Evolutionary conservation across 2,329 filamentous ascomycete genomes (phyloP).

Genomic region (Aspergillus novoparasiticus): DNA sequence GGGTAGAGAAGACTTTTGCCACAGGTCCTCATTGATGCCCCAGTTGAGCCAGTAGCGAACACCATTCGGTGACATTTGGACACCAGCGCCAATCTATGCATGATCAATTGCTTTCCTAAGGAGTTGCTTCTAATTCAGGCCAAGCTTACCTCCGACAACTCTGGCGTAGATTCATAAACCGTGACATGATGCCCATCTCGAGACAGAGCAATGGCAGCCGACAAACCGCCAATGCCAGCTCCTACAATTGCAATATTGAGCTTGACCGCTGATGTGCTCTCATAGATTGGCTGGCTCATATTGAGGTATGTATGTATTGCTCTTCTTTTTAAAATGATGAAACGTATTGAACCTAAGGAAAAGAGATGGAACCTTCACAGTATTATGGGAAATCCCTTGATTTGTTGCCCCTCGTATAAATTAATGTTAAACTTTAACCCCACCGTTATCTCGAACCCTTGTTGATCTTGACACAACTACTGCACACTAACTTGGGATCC

Average conservation of each 20-base stretch:
- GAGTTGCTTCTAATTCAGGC: background rate
- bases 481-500: background rate
- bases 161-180: background rate
- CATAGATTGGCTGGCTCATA: background rate
- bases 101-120: background rate
- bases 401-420: background rate
- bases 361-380: background rate
- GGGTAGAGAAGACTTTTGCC: slow-evolving; percentile 19
- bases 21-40: slow-evolving; percentile 34
- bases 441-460: background rate
- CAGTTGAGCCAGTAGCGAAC: slow-evolving; percentile 43
- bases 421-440: background rate
- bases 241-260: background rate
- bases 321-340: background rate
- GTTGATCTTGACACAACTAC: background rate
- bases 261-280: background rate
- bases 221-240: background rate
- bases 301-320: background rate
- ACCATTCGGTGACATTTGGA: slow-evolving; percentile 47
- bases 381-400: background rate
- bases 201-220: background rate
- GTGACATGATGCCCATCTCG: background rate
- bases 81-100: slow-evolving; percentile 36
- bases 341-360: background rate
- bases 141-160: background rate